Conservation (phyloP, 441 rosid species). For the Aleurites moluccanus region DNA sequence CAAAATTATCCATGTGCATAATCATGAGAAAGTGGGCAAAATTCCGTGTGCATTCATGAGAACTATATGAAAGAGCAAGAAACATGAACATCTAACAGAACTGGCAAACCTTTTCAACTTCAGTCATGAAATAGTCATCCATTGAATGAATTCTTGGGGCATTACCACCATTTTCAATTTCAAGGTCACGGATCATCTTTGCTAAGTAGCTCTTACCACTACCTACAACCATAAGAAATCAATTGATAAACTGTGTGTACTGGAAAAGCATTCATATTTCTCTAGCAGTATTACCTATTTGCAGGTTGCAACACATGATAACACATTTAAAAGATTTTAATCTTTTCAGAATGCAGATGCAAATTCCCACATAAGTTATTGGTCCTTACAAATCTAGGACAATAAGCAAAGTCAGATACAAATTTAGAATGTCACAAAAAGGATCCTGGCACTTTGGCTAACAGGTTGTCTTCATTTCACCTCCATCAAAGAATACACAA, state of each 20-base stretch:
- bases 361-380: background rate
- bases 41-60: background rate
- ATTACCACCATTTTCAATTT: constrained; percentile 83
- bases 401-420: background rate
- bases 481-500: background rate
- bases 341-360: background rate
- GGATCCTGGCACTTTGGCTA: background rate
- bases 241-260: background rate
- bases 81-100: constrained; percentile 17
- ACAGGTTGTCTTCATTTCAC: background rate
- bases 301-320: constrained; percentile 8
- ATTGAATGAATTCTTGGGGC: constrained; percentile 96
- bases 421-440: no score
- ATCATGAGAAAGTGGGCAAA: background rate
- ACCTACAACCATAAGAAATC: constrained; percentile 41
- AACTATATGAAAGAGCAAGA: constrained; percentile 10
- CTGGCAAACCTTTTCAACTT: constrained; percentile 79
- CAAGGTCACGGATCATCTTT: constrained; percentile 82
- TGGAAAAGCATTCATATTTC: constrained; percentile 7
- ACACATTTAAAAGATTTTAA: background rate
- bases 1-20: background rate
- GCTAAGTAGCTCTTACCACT: constrained; percentile 97
- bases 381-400: background rate
- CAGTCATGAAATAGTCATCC: constrained; percentile 98
- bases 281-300: background rate